A percentile compares a stretch with the other conserved stretches of the same genome.
These are phyloP conservation scores for Ogataea paraovalis DNA, from an alignment of 805 yeast genomes.

Conservation along the genomic window DNA sequence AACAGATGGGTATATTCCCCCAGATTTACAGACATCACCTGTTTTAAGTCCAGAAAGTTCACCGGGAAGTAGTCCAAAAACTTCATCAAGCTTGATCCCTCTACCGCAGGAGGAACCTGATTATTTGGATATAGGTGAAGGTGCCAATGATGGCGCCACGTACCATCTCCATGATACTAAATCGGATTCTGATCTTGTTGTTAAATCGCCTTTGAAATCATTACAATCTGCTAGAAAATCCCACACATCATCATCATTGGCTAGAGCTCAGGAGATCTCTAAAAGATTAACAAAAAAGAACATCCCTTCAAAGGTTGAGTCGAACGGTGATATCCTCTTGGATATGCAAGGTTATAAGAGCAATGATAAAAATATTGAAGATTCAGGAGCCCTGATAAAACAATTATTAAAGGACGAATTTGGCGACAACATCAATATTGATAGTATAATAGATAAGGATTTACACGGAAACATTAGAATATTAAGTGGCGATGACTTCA, in stretches of 20 bases:
- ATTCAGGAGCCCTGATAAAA: slow-evolving; percentile 71
- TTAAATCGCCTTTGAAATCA: slow-evolving; percentile 37
- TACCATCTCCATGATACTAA: slow-evolving; percentile 8
- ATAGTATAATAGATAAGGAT: slow-evolving; percentile 50
- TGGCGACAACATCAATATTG: slow-evolving; percentile 46
- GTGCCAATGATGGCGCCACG: slow-evolving; percentile 15
- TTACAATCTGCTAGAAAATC: slow-evolving; percentile 9
- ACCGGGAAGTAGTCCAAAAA: slow-evolving; percentile 40
- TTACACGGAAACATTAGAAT: slow-evolving; percentile 66
- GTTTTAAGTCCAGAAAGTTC: slow-evolving; percentile 66
- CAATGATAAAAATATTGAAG: slow-evolving; percentile 69
- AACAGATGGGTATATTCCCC: slow-evolving; percentile 69
- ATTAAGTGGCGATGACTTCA: slow-evolving; percentile 21
- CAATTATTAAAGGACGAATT: slow-evolving; percentile 75
- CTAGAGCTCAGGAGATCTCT: slow-evolving; percentile 60
- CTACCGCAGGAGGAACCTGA: slow-evolving; percentile 44
- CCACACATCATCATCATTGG: slow-evolving; percentile 31
- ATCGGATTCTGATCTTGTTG: slow-evolving; percentile 10
- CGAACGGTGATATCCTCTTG: slow-evolving; percentile 82
- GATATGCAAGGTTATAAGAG: slow-evolving; percentile 97
- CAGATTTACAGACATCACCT: slow-evolving; percentile 80
- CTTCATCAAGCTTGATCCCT: slow-evolving; percentile 13
- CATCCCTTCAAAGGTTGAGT: slow-evolving; percentile 83
- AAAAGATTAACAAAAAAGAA: slow-evolving; percentile 63
- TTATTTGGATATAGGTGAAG: slow-evolving; percentile 43